A percentile compares a stretch with the other conserved stretches of the same genome.
Conservation (phyloP, 306 rosid species). For the Casuarina cunninghamiana region DNA sequence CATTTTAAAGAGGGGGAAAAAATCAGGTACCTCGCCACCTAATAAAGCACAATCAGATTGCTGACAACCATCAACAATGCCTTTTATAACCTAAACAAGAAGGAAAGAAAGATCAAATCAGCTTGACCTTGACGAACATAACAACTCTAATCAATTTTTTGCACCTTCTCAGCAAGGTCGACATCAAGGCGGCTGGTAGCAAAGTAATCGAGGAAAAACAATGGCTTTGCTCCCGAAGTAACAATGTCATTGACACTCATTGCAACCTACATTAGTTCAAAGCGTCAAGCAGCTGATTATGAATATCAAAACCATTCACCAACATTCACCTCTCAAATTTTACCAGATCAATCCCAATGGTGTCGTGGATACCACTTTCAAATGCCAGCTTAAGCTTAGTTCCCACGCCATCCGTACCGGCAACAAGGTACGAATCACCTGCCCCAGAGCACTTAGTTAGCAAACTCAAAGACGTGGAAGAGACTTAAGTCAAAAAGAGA, state of each 20-base stretch:
- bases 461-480: not conserved
- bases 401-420: conserved; percentile 96
- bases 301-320: not conserved
- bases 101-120: not conserved
- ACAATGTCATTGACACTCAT: conserved; percentile 96
- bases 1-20: not conserved
- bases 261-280: conserved; percentile 62
- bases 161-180: conserved; percentile 88
- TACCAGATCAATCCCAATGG: conserved; percentile 96
- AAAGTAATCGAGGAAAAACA: conserved; percentile 92
- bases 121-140: not conserved
- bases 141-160: conserved; percentile 7
- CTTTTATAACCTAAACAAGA: conserved; percentile 70
- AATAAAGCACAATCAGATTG: conserved; percentile 83
- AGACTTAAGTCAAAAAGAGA: too few species aligned
- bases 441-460: conserved; percentile 17
- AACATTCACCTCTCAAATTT: not conserved
- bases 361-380: conserved; percentile 85
- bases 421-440: conserved; percentile 89
- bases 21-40: conserved; percentile 91
- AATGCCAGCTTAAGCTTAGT: conserved; percentile 88
- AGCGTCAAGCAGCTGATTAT: conserved; percentile 1
- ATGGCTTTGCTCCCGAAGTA: conserved; percentile 93
- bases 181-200: conserved; percentile 90
- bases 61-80: conserved; percentile 86